Conservation (phyloP, 129 eudicot genomes). For the Flaveria robusta region DNA sequence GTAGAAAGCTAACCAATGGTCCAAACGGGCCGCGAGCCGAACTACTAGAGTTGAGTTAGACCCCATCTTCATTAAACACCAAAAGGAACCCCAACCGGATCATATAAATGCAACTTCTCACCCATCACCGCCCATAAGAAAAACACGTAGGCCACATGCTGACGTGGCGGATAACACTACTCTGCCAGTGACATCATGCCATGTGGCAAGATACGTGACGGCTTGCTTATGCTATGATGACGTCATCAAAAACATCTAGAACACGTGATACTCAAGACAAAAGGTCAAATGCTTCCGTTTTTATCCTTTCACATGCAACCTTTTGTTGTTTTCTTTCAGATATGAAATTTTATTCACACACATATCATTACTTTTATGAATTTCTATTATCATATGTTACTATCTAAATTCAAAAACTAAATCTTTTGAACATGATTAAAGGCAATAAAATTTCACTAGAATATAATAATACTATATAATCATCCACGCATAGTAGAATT, state of each 20-base stretch:
- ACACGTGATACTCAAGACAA: conserved; percentile 35
- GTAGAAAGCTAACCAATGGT: too few relatives aligned
- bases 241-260: conserved; percentile 33
- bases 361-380: neutral
- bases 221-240: conserved; percentile 14
- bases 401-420: too few relatives aligned
- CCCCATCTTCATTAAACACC: too few relatives aligned
- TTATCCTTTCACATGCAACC: neutral
- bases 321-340: neutral
- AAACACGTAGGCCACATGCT: conserved; percentile 23
- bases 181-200: conserved; percentile 24
- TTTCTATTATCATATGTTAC: neutral
- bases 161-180: conserved; percentile 24
- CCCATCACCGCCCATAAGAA: conserved; percentile 1
- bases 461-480: too few relatives aligned
- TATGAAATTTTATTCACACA: neutral
- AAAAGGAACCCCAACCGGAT: conserved; percentile 6
- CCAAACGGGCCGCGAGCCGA: too few relatives aligned
- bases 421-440: too few relatives aligned
- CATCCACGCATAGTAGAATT: too few relatives aligned
- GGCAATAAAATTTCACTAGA: too few relatives aligned
- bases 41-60: too few relatives aligned
- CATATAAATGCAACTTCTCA: conserved; percentile 31
- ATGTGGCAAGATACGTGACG: conserved; percentile 24
- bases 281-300: conserved; percentile 29